Conservation (phyloP, 306 rosid species). For the Cicer arietinum region DNA sequence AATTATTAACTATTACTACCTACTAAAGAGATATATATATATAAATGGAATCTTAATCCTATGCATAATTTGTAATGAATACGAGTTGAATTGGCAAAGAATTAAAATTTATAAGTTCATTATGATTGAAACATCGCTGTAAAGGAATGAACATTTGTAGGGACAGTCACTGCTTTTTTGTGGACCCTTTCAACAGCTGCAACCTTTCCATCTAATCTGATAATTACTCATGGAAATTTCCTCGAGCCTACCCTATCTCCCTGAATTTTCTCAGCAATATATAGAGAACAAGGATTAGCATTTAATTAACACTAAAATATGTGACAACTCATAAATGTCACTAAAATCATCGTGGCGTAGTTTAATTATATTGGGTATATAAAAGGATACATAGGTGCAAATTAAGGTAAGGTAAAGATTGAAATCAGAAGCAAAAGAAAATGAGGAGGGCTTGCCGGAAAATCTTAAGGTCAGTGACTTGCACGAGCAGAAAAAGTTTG, state of each 20-base stretch:
- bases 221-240: conserved; percentile 43
- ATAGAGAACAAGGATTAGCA: conserved; percentile 37
- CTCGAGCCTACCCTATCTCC: conserved; percentile 21
- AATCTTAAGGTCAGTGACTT: conserved; percentile 67
- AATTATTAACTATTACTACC: conserved; percentile 38
- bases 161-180: conserved; percentile 37
- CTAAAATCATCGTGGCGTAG: conserved; percentile 30
- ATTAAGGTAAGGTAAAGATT: conserved; percentile 7
- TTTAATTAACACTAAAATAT: neutral
- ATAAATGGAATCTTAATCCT: conserved; percentile 40
- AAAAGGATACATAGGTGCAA: neutral
- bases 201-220: conserved; percentile 63
- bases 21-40: conserved; percentile 20
- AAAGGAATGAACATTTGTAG: conserved; percentile 53
- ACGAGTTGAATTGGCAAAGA: conserved; percentile 46
- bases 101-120: conserved; percentile 29
- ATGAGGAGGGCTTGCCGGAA: conserved; percentile 72
- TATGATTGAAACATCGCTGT: conserved; percentile 69
- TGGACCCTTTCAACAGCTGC: conserved; percentile 54
- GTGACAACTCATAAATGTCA: conserved; percentile 34
- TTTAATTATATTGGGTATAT: neutral
- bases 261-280: conserved; percentile 12
- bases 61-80: conserved; percentile 53
- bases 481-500: conserved; percentile 56
- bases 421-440: conserved; percentile 13